A percentile compares a stretch with the other conserved stretches of the same genome.
Conservation (phyloP, 2,329 filamentous ascomycete genomes). For the Xylariales sp. region DNA sequence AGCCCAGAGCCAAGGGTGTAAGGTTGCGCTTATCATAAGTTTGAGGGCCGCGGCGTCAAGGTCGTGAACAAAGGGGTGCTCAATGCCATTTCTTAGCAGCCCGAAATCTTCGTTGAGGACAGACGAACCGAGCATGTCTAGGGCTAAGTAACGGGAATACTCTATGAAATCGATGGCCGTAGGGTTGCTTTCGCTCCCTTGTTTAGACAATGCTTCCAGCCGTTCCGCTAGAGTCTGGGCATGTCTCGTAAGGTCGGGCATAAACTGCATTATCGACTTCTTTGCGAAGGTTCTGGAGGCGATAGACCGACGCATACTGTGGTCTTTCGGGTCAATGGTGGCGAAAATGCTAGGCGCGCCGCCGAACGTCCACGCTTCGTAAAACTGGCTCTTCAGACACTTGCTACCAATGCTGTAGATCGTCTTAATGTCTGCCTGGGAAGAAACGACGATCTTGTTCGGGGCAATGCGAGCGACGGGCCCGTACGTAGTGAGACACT, state of each 20-base stretch:
- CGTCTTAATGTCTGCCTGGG: slow-evolving; percentile 2
- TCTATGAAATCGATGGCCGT: slow-evolving; percentile 1
- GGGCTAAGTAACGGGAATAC: background rate
- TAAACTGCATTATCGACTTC: background rate
- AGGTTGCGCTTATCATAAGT: background rate
- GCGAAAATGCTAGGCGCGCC: background rate
- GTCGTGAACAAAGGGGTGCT: slow-evolving; percentile 3
- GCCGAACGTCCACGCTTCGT: background rate
- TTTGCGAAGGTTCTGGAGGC: background rate
- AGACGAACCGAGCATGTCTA: slow-evolving; percentile 1
- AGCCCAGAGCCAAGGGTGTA: slow-evolving; percentile 4
- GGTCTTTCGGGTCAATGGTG: slow-evolving; percentile 6
- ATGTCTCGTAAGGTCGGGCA: slow-evolving; percentile 6
- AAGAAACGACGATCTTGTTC: slow-evolving; percentile 2
- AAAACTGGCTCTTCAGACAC: slow-evolving; percentile 10
- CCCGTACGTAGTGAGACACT: background rate
- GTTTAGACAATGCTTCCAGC: background rate
- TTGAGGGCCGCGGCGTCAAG: background rate
- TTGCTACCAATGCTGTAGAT: slow-evolving; percentile 1
- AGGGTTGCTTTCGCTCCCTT: background rate
- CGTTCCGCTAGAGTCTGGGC: background rate
- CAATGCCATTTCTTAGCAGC: background rate
- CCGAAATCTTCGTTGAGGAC: background rate
- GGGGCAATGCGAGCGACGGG: background rate
- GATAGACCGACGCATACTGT: slow-evolving; percentile 1